Conservation (phyloP, 306 rosid species). For the Rubus parviflorus region DNA sequence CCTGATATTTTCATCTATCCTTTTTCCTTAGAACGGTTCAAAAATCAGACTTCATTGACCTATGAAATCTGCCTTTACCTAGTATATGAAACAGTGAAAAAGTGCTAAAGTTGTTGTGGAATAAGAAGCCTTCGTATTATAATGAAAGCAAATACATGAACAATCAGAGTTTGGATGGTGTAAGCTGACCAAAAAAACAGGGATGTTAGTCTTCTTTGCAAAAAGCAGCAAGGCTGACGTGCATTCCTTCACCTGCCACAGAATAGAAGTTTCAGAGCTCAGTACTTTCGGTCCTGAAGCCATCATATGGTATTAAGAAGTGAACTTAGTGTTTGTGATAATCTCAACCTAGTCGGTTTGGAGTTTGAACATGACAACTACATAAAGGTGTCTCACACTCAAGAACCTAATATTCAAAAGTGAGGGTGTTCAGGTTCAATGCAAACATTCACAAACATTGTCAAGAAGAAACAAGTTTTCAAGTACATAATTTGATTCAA, state of each 20-base stretch:
- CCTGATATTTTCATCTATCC: not conserved
- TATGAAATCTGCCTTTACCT: not conserved
- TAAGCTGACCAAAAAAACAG: constrained; percentile 73
- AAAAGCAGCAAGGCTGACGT: constrained; percentile 78
- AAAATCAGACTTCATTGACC: not conserved
- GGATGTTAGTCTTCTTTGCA: constrained; percentile 75
- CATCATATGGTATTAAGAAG: constrained; percentile 15
- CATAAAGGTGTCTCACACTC: not conserved
- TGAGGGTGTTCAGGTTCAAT: not conserved
- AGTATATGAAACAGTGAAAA: not conserved
- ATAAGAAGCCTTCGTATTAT: not conserved
- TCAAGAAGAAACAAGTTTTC: constrained; percentile 3
- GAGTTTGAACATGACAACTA: not conserved
- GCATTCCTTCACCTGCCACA: constrained; percentile 86
- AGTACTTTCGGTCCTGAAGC: constrained; percentile 15
- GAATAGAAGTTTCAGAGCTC: constrained; percentile 25
- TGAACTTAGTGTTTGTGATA: constrained; percentile 14
- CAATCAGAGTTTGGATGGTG: not conserved
- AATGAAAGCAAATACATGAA: not conserved
- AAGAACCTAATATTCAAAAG: not conserved
- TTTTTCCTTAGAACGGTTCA: not conserved
- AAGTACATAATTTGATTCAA: not conserved
- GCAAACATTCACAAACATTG: not conserved
- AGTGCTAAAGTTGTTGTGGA: no score
- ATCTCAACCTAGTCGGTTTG: constrained; percentile 19